Evolutionary conservation across 805 yeast species (phyloP), one percentile per base, ranked within the genome.

Genomic region (Metschnikowia picachoensis): DNA sequence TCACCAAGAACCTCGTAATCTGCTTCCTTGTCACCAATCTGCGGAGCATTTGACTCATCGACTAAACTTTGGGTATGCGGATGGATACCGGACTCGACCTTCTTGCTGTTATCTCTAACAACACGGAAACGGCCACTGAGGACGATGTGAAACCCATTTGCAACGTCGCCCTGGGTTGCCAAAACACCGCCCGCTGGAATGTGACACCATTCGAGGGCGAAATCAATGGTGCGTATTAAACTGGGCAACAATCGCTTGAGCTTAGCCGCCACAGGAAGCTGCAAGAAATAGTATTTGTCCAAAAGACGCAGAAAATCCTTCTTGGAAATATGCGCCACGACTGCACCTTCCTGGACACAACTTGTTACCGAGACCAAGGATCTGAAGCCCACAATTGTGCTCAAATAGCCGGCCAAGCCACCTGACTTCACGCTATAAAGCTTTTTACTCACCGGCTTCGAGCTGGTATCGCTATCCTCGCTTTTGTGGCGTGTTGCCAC

Each of bases 191-290:
- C 96, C 1, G 97, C 92, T n/a, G 82, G 82, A 11, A 87, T 73
- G 48, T 89, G 96, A 35, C 91, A 81, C 98, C 98, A 92, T 63
- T 94, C 99, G 42, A 94, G 68, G 0, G 97, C 96, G 64, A 87
- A 88, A 60, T 92, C 98, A 35, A 94, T 78, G 46, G 85, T 79
- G 33, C 86, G 65, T 33, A 92, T 71, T 45, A 85, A 79, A 28
- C 77, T 70, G 28, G 91, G 83, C 34, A 94, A 64, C 2, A 86
- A 72, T n/a, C 72, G 73, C 37, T 85, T 81, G 51, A 92, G 68
- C 8, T 82, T 76, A 49, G 82, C 81, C 0, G 98, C 96, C 38
- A 90, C 77, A 2, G 89, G 80, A 33, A 92, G 68, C 53, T 87
- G 85, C 9, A 92, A 73, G 64, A 80, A 75, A 48, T 92, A 91